These are phyloP conservation scores for Tylopilus orsonianus DNA, from an alignment of 1,284 basidiomycete species.

Conservation along the genomic window DNA sequence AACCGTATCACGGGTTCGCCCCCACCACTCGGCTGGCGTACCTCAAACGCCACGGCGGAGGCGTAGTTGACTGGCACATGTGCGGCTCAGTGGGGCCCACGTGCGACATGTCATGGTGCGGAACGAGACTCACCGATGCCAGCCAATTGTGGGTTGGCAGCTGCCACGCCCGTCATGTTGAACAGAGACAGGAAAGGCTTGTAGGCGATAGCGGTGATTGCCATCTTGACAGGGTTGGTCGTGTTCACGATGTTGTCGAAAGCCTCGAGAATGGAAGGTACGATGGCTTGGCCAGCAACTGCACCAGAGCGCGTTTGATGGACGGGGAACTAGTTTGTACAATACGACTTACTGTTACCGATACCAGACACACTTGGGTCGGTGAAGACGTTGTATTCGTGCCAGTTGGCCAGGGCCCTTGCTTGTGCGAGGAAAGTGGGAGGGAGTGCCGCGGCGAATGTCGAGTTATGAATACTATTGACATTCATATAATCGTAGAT, in stretches of 20 bases:
- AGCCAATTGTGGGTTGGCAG: constrained; percentile 52
- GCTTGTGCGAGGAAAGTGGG: constrained; percentile 57
- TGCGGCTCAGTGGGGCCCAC: constrained; percentile 11
- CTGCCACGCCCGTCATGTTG: constrained; percentile 66
- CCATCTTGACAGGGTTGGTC: constrained; percentile 62
- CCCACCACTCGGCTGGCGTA: constrained; percentile 48
- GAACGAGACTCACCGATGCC: constrained; percentile 55
- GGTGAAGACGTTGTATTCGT: constrained; percentile 73
- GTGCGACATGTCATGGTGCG: constrained; percentile 12
- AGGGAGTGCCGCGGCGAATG: constrained; percentile 54
- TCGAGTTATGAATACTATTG: constrained; percentile 66
- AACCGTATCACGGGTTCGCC: constrained; percentile 61
- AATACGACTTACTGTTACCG: constrained; percentile 60
- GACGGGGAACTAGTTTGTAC: not conserved
- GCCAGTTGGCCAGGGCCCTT: constrained; percentile 68
- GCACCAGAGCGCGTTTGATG: constrained; percentile 10
- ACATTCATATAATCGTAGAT: constrained; percentile 79
- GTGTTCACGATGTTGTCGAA: constrained; percentile 60
- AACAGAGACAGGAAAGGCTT: constrained; percentile 84
- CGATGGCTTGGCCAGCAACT: constrained; percentile 72
- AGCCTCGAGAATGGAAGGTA: constrained; percentile 61
- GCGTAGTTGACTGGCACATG: constrained; percentile 64
- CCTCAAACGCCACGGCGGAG: constrained; percentile 68
- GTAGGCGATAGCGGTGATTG: constrained; percentile 69
- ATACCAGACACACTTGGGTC: constrained; percentile 55